Percentiles rank a stretch among this genome's conserved stretches.
Conservation (phyloP, 2,329 filamentous ascomycete genomes). For the Ophiostoma montium region DNA sequence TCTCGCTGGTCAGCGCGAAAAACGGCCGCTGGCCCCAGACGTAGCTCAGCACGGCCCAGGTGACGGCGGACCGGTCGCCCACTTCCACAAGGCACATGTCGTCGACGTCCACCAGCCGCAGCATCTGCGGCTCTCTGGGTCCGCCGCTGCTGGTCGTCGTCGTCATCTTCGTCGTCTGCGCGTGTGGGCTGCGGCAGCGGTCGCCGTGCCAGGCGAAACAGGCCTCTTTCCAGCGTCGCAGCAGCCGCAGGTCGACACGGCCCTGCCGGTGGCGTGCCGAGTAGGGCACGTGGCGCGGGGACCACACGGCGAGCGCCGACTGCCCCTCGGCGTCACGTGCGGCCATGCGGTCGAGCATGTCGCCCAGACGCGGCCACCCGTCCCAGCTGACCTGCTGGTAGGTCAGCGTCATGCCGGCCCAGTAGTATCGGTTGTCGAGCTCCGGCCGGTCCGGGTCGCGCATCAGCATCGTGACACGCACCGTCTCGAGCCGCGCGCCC, state of each 20-base stretch:
- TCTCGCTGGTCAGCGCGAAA: background rate
- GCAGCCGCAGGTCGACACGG: background rate
- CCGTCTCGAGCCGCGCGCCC: background rate
- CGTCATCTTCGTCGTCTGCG: background rate
- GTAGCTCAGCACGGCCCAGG: conserved; percentile 2
- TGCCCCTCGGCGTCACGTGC: background rate
- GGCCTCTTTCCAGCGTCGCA: conserved; percentile 1
- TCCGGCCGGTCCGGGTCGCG: background rate
- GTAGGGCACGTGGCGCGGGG: background rate
- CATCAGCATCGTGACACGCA: background rate
- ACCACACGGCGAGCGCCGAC: background rate
- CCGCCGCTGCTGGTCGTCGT: background rate
- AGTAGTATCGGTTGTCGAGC: background rate
- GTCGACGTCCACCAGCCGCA: conserved; percentile 1
- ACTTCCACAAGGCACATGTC: background rate
- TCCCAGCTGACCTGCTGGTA: background rate
- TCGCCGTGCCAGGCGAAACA: background rate
- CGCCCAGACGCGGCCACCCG: background rate
- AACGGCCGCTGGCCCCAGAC: background rate
- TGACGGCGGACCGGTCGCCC: background rate
- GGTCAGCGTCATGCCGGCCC: background rate
- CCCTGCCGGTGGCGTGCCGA: background rate
- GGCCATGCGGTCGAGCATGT: background rate
- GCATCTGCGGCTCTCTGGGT: background rate
- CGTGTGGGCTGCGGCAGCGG: background rate